Evolutionary conservation across 2,329 filamentous ascomycete species (phyloP).

Genomic region (Dactylellina sp.): DNA sequence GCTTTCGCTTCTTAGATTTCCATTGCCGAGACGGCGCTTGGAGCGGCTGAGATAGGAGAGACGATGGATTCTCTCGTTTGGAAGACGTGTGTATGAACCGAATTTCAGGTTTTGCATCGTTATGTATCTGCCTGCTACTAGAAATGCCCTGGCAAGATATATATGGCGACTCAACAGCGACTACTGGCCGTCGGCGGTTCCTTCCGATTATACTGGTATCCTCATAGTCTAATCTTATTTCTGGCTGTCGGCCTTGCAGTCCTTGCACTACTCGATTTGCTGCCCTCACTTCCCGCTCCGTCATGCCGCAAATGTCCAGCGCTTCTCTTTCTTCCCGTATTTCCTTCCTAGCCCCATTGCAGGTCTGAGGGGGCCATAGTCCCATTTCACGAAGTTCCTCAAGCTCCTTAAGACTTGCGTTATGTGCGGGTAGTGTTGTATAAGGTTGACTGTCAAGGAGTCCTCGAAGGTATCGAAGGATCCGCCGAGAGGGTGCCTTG

Average conservation of each 20-base stretch:
- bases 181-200: constrained; percentile 29
- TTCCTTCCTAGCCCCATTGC: constrained; percentile 41
- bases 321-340: constrained; percentile 31
- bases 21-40: not conserved
- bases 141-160: not conserved
- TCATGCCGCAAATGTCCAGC: constrained; percentile 47
- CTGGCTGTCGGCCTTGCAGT: constrained; percentile 45
- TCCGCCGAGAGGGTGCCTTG: constrained; percentile 59
- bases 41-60: constrained; percentile 17
- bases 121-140: constrained; percentile 21
- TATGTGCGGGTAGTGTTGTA: constrained; percentile 37
- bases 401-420: constrained; percentile 42
- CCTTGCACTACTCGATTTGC: constrained; percentile 31
- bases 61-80: constrained; percentile 16
- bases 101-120: constrained; percentile 16
- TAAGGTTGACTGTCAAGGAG: constrained; percentile 57
- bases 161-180: not conserved
- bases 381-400: constrained; percentile 37
- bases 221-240: constrained; percentile 44
- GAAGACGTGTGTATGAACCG: constrained; percentile 33
- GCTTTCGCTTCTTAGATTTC: constrained; percentile 28
- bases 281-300: constrained; percentile 24
- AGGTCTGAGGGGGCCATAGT: constrained; percentile 46
- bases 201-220: constrained; percentile 50
- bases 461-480: constrained; percentile 58